A percentile compares a stretch with the other conserved stretches of the same genome.
phyloP scores from a whole-genome alignment of 2,329 filamentous ascomycete species.

The Rhinocladiella similis region DNA sequence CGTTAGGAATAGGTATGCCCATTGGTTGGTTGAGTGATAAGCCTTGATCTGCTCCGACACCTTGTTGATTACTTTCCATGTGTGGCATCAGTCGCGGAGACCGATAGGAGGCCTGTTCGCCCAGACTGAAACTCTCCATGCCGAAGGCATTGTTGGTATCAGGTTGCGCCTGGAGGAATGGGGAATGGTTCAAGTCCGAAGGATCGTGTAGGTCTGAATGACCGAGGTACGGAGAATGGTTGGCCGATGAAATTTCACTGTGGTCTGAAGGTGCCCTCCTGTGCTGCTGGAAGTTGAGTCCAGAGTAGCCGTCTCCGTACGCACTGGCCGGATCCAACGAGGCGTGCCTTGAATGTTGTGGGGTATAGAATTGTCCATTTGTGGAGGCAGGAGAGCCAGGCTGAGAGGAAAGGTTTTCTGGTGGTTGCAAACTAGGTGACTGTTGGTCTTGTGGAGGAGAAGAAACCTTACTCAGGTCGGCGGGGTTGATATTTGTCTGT shows the following conservation, averaged over 20 bases:
- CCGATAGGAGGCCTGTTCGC: slow-evolving; percentile 61
- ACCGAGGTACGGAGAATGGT: slow-evolving; percentile 77
- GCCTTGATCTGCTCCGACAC: slow-evolving; percentile 17
- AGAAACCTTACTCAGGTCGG: slow-evolving; percentile 48
- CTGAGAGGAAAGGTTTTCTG: slow-evolving; percentile 52
- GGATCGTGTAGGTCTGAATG: slow-evolving; percentile 77
- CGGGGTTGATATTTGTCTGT: slow-evolving; percentile 42
- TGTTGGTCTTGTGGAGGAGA: slow-evolving; percentile 51
- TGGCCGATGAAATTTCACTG: slow-evolving; percentile 83
- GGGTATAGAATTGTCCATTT: slow-evolving; percentile 53
- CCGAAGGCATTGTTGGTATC: slow-evolving; percentile 77
- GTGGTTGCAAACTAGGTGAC: slow-evolving; percentile 58
- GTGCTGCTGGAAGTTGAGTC: slow-evolving; percentile 72
- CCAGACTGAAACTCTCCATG: slow-evolving; percentile 78
- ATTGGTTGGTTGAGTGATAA: slow-evolving; percentile 41
- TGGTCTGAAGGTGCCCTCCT: slow-evolving; percentile 85
- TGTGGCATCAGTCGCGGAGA: slow-evolving; percentile 69
- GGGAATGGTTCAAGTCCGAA: slow-evolving; percentile 71
- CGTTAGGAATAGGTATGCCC: slow-evolving; percentile 44
- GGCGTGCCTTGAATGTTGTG: slow-evolving; percentile 59
- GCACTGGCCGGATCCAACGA: slow-evolving; percentile 63
- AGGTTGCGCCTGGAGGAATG: slow-evolving; percentile 70
- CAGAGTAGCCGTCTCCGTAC: slow-evolving; percentile 53
- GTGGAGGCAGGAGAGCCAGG: slow-evolving; percentile 54
- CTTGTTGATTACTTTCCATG: slow-evolving; percentile 47